These are phyloP conservation scores for Diaporthe capsici DNA, from an alignment of 2,329 filamentous ascomycete species.

Conservation along the genomic window DNA sequence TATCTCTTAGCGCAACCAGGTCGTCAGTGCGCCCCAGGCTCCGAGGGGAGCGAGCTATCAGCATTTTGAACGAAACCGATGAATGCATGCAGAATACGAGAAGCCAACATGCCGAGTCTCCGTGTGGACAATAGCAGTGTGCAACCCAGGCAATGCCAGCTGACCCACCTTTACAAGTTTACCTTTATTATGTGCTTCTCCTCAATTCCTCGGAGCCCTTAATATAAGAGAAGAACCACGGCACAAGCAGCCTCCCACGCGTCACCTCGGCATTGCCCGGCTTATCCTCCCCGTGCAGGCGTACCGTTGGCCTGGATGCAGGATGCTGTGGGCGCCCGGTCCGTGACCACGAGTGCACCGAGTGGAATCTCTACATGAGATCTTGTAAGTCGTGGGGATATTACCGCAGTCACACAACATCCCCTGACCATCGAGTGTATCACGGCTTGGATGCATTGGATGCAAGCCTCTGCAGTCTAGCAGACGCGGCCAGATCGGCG, in stretches of 20 bases:
- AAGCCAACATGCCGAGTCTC: conserved; percentile 2
- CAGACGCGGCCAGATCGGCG: conserved; percentile 22
- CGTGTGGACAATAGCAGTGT: not conserved
- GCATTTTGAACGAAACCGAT: not conserved
- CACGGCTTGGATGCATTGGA: conserved; percentile 9
- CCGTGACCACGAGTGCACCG: conserved; percentile 6
- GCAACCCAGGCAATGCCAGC: conserved; percentile 6
- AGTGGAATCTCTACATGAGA: conserved; percentile 4
- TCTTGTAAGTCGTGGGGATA: conserved; percentile 30
- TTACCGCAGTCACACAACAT: conserved; percentile 15
- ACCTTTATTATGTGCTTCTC: not conserved
- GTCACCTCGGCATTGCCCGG: not conserved
- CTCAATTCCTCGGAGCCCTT: not conserved
- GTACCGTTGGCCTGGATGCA: conserved; percentile 20
- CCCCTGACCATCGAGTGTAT: not conserved
- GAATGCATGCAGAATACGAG: conserved; percentile 10
- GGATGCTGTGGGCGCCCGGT: conserved; percentile 10
- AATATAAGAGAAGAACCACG: not conserved
- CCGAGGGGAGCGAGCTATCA: not conserved
- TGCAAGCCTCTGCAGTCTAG: conserved; percentile 18
- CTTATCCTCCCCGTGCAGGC: not conserved
- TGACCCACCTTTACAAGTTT: not conserved
- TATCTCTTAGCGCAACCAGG: not conserved
- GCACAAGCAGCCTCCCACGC: not conserved
- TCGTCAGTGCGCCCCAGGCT: not conserved